Evolutionary conservation across 139 green algal species (phyloP).

Genomic region (Ettlia oleoabundans): DNA sequence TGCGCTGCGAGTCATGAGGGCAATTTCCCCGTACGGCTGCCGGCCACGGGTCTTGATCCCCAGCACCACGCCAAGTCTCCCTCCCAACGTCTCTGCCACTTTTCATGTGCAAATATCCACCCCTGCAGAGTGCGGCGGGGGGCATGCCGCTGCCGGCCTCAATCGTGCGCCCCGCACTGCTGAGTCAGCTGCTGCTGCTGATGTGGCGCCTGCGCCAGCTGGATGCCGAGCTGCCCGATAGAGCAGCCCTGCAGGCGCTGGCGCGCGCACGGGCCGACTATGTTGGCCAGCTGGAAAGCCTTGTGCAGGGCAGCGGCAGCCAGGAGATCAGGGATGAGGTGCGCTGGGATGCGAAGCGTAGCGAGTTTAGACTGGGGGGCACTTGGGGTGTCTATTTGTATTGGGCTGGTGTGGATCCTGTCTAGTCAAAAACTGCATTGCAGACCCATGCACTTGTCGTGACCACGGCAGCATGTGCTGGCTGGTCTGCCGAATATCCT

Average conservation of each 20-base stretch:
- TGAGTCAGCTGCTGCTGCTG: slow-evolving; percentile 24
- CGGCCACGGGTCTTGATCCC: no score
- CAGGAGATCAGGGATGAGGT: slow-evolving; percentile 6
- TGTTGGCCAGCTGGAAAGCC: slow-evolving; percentile 19
- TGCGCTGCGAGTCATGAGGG: no score
- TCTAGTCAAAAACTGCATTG: no score
- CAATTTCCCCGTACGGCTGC: no score
- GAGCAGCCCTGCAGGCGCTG: slow-evolving; percentile 9
- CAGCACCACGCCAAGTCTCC: background rate
- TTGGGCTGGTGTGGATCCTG: no score
- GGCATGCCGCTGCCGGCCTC: background rate
- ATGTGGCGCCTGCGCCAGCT: slow-evolving; percentile 15
- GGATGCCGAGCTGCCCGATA: slow-evolving; percentile 13
- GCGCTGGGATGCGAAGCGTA: background rate
- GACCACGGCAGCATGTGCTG: no score
- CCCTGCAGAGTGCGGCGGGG: background rate
- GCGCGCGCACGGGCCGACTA: background rate
- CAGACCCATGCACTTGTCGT: no score
- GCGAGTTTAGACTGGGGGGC: no score
- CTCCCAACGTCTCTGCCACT: no score
- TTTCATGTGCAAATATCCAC: no score
- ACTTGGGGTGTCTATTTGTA: no score
- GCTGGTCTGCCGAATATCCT: no score
- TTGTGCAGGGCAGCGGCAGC: background rate
- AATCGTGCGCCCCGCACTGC: background rate